phyloP scores from a whole-genome alignment of 2,329 filamentous ascomycete species.

The Arachnopeziza araneosa region DNA sequence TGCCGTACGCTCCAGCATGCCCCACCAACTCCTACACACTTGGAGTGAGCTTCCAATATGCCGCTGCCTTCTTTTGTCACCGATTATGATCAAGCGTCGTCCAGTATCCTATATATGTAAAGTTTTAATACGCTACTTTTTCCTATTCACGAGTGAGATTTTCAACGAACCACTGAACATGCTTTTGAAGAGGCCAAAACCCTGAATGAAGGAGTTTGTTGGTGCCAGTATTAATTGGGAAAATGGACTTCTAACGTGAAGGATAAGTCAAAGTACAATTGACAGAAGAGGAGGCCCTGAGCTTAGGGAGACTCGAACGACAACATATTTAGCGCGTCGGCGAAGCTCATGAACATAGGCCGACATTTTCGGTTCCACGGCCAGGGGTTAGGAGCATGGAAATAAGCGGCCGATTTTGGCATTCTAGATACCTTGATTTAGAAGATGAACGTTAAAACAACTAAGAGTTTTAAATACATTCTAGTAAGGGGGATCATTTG shows the following conservation, averaged over 20 bases:
- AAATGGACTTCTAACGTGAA: not conserved
- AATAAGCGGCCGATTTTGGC: too few species aligned
- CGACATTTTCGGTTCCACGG: not conserved
- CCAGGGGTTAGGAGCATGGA: too few species aligned
- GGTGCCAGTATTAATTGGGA: not conserved
- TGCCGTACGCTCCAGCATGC: slow-evolving; percentile 55
- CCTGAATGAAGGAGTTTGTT: not conserved
- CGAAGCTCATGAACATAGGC: not conserved
- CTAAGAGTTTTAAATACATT: too few species aligned
- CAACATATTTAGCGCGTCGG: slow-evolving; percentile 11
- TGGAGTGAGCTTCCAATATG: not conserved
- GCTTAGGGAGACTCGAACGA: slow-evolving; percentile 5
- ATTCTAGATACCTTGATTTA: too few species aligned
- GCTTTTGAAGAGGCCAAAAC: slow-evolving; percentile 8
- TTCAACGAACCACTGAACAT: slow-evolving; percentile 19
- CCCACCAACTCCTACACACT: slow-evolving; percentile 22
- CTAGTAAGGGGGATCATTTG: too few species aligned
- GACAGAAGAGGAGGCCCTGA: not conserved
- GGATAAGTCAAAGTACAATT: not conserved
- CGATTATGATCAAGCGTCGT: not conserved
- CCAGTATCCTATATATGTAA: not conserved
- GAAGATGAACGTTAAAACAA: too few species aligned
- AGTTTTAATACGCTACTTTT: not conserved
- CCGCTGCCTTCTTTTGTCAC: not conserved
- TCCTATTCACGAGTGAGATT: not conserved